Conservation (phyloP, 148 eudicot genomes). For the Vaccinium myrtillus region DNA sequence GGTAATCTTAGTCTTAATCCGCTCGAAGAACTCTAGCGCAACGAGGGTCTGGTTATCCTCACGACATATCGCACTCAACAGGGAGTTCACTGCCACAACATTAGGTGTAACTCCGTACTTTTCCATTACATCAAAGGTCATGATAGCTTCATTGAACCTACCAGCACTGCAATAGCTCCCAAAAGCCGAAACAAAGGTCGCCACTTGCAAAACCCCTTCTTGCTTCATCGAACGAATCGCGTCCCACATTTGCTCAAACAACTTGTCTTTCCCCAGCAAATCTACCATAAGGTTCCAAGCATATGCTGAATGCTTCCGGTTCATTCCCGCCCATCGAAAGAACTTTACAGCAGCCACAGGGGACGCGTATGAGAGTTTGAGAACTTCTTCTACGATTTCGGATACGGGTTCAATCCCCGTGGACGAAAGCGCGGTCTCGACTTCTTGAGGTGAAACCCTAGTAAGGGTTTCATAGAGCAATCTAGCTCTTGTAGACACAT, state of each 20-base stretch:
- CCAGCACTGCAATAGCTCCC: constrained; percentile 64
- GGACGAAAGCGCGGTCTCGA: constrained; percentile 41
- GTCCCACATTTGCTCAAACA: constrained; percentile 90
- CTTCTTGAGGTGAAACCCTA: constrained; percentile 30
- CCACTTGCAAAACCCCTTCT: constrained; percentile 43
- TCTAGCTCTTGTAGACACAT: constrained; percentile 52
- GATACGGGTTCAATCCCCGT: constrained; percentile 48
- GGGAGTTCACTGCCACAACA: constrained; percentile 61
- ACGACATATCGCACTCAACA: constrained; percentile 68
- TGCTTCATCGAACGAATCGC: constrained; percentile 81
- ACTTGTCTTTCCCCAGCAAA: constrained; percentile 70
- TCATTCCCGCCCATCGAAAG: constrained; percentile 66
- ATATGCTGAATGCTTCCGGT: constrained; percentile 42
- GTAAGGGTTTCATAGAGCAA: constrained; percentile 56
- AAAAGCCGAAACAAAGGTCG: constrained; percentile 66
- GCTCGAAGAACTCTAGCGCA: constrained; percentile 65
- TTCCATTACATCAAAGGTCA: constrained; percentile 83
- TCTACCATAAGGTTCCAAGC: constrained; percentile 89
- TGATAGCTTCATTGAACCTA: constrained; percentile 58
- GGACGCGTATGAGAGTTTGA: constrained; percentile 59
- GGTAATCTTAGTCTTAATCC: constrained; percentile 52
- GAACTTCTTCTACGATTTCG: constrained; percentile 65
- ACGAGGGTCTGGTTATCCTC: constrained; percentile 42
- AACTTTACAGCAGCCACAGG: constrained; percentile 60
- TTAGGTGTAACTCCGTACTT: constrained; percentile 71